Percentiles rank a stretch among this genome's conserved stretches.
These are phyloP conservation scores for Ambrosiella cleistominuta DNA, from an alignment of 2,329 filamentous ascomycete genomes.

Conservation along the genomic window DNA sequence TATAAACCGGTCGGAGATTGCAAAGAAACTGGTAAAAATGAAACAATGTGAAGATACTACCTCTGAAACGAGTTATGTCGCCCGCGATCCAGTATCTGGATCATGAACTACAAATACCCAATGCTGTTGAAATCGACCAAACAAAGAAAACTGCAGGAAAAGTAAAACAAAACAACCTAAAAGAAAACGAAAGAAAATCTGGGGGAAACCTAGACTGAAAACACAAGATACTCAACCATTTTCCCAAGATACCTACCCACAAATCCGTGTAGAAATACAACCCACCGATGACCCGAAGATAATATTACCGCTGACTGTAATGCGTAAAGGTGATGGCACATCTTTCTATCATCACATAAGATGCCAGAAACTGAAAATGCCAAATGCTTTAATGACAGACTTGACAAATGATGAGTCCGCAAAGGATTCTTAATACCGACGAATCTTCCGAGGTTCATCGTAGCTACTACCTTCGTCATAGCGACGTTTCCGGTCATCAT, in stretches of 20 bases:
- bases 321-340: slow-evolving; percentile 16
- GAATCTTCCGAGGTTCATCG: slow-evolving; percentile 56
- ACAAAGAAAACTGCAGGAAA: neutral
- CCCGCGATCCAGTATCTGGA: neutral
- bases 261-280: slow-evolving; percentile 8
- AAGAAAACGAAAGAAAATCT: neutral
- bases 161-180: neutral
- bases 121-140: slow-evolving; percentile 1
- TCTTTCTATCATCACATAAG: neutral
- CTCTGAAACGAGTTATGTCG: neutral
- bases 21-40: neutral
- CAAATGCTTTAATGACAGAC: neutral
- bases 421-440: slow-evolving; percentile 35
- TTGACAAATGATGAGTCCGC: neutral
- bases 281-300: slow-evolving; percentile 1
- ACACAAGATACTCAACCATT: slow-evolving; percentile 9
- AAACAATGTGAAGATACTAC: slow-evolving; percentile 4
- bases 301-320: slow-evolving; percentile 15
- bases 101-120: neutral
- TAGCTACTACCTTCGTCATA: slow-evolving; percentile 62
- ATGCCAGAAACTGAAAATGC: neutral
- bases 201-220: neutral
- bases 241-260: slow-evolving; percentile 6
- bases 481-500: slow-evolving; percentile 46
- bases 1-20: neutral